A percentile compares a stretch with the other conserved stretches of the same genome.
Conservation (phyloP, 768 basidiomycete species). For the Exsudoporus frostii region DNA sequence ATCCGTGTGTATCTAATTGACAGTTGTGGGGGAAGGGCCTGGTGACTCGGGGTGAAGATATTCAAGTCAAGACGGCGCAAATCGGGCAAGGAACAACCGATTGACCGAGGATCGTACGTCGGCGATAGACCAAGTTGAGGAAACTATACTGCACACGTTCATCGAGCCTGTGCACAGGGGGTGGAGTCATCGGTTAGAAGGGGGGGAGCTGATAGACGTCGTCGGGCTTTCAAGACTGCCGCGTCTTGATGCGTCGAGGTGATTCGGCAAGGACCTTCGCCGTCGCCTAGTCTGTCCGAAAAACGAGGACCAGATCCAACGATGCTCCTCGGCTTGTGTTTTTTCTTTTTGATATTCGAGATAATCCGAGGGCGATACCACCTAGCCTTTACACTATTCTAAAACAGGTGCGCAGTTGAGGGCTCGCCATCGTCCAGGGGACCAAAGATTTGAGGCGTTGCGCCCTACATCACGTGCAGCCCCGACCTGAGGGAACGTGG, state of each 20-base stretch:
- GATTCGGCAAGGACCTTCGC: background rate
- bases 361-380: background rate
- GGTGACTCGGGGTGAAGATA: background rate
- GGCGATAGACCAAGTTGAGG: background rate
- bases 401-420: background rate
- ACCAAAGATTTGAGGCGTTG: background rate
- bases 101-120: background rate
- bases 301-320: background rate
- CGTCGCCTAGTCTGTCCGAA: background rate
- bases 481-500: slow-evolving; percentile 1
- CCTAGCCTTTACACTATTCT: background rate
- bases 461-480: slow-evolving; percentile 5
- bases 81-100: background rate
- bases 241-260: background rate
- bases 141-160: background rate
- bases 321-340: background rate
- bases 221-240: background rate
- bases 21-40: background rate
- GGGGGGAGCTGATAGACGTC: background rate
- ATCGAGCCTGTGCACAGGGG: background rate
- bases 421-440: background rate
- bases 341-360: background rate
- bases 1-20: background rate
- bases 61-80: background rate
- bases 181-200: background rate